Conservation (phyloP, 306 rosid genomes). For the Chamaecrista fasciculata region DNA sequence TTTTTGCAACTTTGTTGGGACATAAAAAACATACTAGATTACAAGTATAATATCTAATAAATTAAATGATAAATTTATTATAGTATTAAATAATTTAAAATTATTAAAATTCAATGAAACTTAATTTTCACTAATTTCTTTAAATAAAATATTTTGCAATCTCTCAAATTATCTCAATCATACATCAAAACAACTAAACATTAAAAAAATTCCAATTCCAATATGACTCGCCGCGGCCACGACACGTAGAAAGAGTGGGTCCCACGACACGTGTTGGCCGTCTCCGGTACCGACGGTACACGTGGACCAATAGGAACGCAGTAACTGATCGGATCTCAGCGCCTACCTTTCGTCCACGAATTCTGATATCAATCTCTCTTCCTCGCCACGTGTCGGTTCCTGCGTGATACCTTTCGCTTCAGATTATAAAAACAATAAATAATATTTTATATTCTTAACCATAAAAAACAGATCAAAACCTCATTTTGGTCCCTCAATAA, state of each 20-base stretch:
- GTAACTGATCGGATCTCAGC: constrained; percentile 80
- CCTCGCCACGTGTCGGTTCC: constrained; percentile 57
- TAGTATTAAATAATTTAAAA: no score
- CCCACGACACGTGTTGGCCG: constrained; percentile 36
- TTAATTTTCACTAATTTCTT: no score
- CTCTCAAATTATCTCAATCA: neutral
- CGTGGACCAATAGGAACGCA: constrained; percentile 42
- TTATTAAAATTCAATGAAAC: no score
- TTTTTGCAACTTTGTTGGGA: no score
- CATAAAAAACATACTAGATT: no score
- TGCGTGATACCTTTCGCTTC: constrained; percentile 31
- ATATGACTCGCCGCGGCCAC: neutral
- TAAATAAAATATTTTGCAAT: no score
- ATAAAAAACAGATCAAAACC: no score
- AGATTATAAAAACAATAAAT: constrained; percentile 3
- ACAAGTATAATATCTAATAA: no score
- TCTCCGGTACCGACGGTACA: neutral
- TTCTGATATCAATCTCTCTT: constrained; percentile 41
- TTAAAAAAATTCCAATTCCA: neutral
- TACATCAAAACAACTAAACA: neutral
- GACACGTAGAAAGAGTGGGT: neutral
- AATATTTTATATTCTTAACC: no score
- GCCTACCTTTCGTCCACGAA: constrained; percentile 67
- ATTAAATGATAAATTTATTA: no score
- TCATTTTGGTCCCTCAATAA: no score